phyloP scores from a whole-genome alignment of 73 alveolate species.

The Tetrahymena elliotti region DNA sequence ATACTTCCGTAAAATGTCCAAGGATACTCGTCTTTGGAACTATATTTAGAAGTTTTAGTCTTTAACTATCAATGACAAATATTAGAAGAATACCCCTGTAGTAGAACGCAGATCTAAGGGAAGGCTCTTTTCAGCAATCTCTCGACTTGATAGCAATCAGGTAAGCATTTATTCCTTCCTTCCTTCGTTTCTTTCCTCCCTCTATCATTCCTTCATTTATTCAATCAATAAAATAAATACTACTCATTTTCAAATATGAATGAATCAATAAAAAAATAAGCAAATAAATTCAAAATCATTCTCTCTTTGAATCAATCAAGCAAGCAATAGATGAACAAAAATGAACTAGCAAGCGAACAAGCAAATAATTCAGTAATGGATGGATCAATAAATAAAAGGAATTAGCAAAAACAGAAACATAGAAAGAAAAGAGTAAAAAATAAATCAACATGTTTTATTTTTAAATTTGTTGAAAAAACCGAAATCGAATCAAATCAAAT shows the following conservation, averaged over 20 bases:
- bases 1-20: neutral
- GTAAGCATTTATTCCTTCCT: neutral
- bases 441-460: too few species aligned
- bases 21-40: neutral
- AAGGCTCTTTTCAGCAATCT: neutral
- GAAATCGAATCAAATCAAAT: too few species aligned
- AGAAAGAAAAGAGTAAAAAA: too few species aligned
- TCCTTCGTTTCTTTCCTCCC: neutral
- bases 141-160: neutral
- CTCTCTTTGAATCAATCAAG: too few species aligned
- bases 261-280: neutral
- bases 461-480: neutral
- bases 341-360: too few species aligned
- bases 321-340: too few species aligned
- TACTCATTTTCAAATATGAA: too few species aligned
- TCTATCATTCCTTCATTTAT: neutral
- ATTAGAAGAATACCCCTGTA: neutral
- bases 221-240: too few species aligned
- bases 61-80: neutral
- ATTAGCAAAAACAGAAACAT: too few species aligned
- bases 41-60: neutral
- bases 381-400: too few species aligned
- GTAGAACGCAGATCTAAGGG: neutral
- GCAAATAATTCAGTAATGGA: too few species aligned
- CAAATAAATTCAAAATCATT: neutral